A percentile compares a stretch with the other conserved stretches of the same genome.
Evolutionary conservation across 2,329 filamentous ascomycete genomes (phyloP).

Genomic region (Tolypocladium inflatum): DNA sequence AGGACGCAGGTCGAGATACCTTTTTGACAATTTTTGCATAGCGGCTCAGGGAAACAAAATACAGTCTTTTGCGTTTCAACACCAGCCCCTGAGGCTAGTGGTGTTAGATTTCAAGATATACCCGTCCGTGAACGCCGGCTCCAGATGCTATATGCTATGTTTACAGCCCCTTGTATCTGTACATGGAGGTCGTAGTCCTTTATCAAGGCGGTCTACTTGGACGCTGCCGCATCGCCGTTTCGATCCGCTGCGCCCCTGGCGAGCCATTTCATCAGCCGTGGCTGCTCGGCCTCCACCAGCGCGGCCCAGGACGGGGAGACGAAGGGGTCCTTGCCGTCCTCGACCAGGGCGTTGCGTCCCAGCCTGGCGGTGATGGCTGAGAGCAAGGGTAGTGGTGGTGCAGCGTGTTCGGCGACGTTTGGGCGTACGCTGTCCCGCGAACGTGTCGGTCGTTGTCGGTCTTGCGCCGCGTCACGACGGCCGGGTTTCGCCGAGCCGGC

Average conservation of each 20-base stretch:
- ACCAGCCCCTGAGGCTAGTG: background rate
- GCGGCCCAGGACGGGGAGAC: slow-evolving; percentile 6
- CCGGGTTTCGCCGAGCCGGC: background rate
- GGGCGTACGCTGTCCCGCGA: background rate
- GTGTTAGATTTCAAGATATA: background rate
- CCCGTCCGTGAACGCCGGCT: background rate
- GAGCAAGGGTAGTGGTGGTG: background rate
- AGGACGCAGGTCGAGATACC: background rate
- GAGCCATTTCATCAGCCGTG: slow-evolving; percentile 4
- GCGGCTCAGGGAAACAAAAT: background rate
- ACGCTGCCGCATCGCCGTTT: background rate
- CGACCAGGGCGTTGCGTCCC: background rate
- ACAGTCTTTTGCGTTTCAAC: background rate
- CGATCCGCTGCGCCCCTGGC: background rate
- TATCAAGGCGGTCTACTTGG: background rate
- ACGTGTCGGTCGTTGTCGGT: background rate
- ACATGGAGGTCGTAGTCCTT: background rate
- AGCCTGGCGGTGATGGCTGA: slow-evolving; percentile 1
- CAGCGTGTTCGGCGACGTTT: slow-evolving; percentile 4
- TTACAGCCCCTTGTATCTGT: background rate
- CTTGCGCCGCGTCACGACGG: background rate
- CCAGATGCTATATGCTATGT: background rate
- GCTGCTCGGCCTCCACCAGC: slow-evolving; percentile 3
- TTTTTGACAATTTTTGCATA: background rate
- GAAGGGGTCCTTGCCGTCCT: slow-evolving; percentile 7